Conservation (phyloP, 306 rosid genomes). For the Lotus japonicus region DNA sequence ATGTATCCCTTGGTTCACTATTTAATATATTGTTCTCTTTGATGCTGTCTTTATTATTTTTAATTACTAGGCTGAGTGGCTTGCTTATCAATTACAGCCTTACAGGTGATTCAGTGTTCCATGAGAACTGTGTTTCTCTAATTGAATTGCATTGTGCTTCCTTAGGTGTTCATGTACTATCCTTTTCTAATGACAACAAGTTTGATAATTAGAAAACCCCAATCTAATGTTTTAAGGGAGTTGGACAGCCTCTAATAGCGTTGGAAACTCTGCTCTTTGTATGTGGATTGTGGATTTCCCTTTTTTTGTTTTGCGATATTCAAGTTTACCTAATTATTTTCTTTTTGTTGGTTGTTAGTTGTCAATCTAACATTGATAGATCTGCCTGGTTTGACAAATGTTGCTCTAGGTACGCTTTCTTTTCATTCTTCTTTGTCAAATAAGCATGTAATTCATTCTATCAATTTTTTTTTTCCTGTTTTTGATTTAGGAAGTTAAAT, state of each 20-base stretch:
- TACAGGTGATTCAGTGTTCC: constrained; percentile 1
- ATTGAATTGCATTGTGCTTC: too few species aligned
- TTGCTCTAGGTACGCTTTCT: constrained; percentile 69
- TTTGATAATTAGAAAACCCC: not conserved
- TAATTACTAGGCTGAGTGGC: not conserved
- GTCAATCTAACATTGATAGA: constrained; percentile 87
- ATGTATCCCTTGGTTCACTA: not conserved
- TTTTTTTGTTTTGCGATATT: constrained; percentile 14
- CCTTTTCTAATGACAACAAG: not conserved
- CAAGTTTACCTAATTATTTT: not conserved
- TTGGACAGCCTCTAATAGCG: not conserved
- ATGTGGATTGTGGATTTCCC: constrained; percentile 7
- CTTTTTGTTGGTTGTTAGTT: constrained; percentile 42
- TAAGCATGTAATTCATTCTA: constrained; percentile 1
- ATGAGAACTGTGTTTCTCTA: too few species aligned
- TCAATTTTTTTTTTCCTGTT: not conserved
- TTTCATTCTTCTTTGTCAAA: not conserved
- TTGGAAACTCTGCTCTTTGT: not conserved
- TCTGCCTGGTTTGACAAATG: constrained; percentile 92
- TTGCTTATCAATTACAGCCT: not conserved
- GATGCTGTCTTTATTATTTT: not conserved
- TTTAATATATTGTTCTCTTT: constrained; percentile 12
- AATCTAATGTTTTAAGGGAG: not conserved
- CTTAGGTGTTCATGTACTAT: not conserved
- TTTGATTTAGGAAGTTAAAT: constrained; percentile 1